These are phyloP conservation scores for Fusarium falciforme DNA, from an alignment of 2,329 filamentous ascomycete species.

Conservation along the genomic window DNA sequence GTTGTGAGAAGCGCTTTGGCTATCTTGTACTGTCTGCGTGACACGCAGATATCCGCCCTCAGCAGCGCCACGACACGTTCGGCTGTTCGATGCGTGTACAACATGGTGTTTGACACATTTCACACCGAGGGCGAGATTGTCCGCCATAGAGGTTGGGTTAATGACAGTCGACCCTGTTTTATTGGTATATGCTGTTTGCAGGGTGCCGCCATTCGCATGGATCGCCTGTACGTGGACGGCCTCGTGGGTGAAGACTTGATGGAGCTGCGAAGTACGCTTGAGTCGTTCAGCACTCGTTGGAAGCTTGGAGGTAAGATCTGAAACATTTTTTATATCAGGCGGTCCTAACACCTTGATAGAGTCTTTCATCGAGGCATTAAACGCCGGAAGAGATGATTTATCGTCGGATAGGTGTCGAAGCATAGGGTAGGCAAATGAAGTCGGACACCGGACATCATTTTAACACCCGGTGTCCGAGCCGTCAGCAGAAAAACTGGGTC, in stretches of 20 bases:
- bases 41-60: background rate
- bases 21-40: background rate
- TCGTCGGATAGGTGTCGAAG: background rate
- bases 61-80: background rate
- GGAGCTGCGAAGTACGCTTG: background rate
- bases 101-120: background rate
- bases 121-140: background rate
- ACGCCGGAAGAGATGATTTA: background rate
- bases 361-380: background rate
- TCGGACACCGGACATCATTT: background rate
- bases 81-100: background rate
- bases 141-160: background rate
- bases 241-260: background rate
- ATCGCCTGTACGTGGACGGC: background rate
- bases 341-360: background rate
- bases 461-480: conserved; percentile 1
- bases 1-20: background rate
- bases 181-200: background rate
- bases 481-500: background rate
- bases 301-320: background rate
- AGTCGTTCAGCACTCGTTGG: background rate
- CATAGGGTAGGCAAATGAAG: background rate
- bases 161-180: background rate
- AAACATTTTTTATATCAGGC: accelerated
- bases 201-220: background rate